Conservation (phyloP, 1,284 basidiomycete genomes). For the Ustanciosporium gigantosporum region DNA sequence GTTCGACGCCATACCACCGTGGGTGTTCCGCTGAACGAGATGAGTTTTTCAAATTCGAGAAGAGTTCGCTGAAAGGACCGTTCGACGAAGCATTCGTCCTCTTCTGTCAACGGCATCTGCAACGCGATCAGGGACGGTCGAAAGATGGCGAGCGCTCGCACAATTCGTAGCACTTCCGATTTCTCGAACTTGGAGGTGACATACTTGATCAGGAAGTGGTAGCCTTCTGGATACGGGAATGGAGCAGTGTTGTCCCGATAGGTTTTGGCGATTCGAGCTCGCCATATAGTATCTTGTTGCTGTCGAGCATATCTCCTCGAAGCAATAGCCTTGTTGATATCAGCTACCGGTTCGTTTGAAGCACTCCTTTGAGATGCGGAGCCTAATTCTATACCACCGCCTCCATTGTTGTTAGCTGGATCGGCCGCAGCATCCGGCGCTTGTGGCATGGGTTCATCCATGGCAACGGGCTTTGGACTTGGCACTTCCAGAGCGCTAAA, state of each 20-base stretch:
- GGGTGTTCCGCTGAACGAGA: constrained; percentile 96
- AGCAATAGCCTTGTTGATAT: constrained; percentile 37
- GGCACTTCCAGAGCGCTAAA: constrained; percentile 49
- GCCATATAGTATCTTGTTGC: constrained; percentile 49
- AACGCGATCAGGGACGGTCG: constrained; percentile 92
- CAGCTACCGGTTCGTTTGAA: constrained; percentile 34
- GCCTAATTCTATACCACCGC: constrained; percentile 9
- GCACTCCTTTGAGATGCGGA: constrained; percentile 25
- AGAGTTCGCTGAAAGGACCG: constrained; percentile 90
- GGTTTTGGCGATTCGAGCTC: constrained; percentile 53
- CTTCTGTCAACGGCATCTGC: constrained; percentile 65
- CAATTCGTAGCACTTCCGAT: constrained; percentile 89
- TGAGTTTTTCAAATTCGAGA: constrained; percentile 92
- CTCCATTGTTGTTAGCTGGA: constrained; percentile 3
- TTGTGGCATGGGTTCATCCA: constrained; percentile 19
- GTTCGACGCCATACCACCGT: constrained; percentile 98
- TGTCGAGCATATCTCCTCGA: constrained; percentile 29
- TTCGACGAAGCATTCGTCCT: constrained; percentile 74
- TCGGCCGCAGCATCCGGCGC: constrained; percentile 8
- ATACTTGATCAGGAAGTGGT: constrained; percentile 60
- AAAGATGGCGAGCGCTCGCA: constrained; percentile 89
- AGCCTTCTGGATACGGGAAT: constrained; percentile 59
- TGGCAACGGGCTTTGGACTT: constrained; percentile 19
- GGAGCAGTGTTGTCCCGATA: constrained; percentile 51
- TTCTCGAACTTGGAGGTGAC: constrained; percentile 79